Percentiles rank a stretch among this genome's conserved stretches.
phyloP scores from a whole-genome alignment of 768 basidiomycete species.

The Trametes maxima region DNA sequence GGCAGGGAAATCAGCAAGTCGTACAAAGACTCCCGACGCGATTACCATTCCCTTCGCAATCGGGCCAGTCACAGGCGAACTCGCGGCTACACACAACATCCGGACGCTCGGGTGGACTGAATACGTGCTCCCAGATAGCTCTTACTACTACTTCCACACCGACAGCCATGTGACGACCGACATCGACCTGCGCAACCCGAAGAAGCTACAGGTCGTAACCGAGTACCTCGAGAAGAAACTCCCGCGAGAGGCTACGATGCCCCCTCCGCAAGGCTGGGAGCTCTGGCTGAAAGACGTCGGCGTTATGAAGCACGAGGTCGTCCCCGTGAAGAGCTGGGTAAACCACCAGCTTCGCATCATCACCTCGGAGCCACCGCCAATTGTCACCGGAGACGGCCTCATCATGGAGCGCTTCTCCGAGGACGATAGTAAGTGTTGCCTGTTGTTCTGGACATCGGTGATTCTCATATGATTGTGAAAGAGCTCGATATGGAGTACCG shows the following conservation, averaged over 20 bases:
- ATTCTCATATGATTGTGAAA: constrained; percentile 31
- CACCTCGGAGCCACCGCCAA: constrained; percentile 45
- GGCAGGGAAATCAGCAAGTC: constrained; percentile 28
- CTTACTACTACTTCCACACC: constrained; percentile 70
- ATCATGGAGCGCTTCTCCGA: constrained; percentile 28
- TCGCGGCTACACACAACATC: constrained; percentile 29
- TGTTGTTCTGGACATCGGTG: neutral
- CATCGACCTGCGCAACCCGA: constrained; percentile 58
- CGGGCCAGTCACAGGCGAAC: constrained; percentile 23
- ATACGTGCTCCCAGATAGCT: constrained; percentile 72
- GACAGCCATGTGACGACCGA: constrained; percentile 68
- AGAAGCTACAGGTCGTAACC: constrained; percentile 51
- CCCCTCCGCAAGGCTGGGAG: constrained; percentile 50
- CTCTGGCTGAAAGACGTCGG: constrained; percentile 60
- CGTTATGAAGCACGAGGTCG: constrained; percentile 36
- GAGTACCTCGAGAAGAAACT: constrained; percentile 44
- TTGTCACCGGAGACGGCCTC: constrained; percentile 27
- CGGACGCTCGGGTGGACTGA: constrained; percentile 73
- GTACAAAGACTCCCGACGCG: constrained; percentile 19
- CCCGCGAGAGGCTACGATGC: constrained; percentile 35
- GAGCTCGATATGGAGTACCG: constrained; percentile 76
- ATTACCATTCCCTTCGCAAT: constrained; percentile 27
- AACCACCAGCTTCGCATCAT: constrained; percentile 63
- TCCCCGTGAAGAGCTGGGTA: constrained; percentile 58
- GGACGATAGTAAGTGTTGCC: constrained; percentile 44